phyloP scores from a whole-genome alignment of 2,329 filamentous ascomycete genomes.

The Neoscytalidium dimidiatum region DNA sequence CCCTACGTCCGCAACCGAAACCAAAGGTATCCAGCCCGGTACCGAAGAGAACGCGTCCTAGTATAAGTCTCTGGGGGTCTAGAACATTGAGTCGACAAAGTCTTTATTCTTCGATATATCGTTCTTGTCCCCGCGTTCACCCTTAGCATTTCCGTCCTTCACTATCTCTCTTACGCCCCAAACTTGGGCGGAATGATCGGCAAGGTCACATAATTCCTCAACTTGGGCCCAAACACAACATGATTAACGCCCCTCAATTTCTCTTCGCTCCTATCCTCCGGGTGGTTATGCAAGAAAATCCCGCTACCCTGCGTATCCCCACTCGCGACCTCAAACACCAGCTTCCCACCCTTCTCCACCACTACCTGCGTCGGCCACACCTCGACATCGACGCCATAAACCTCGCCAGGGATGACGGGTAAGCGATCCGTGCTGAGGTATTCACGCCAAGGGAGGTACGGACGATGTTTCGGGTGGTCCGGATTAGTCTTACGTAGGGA shows the following conservation, averaged over 20 bases:
- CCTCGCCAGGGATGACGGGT: conserved; percentile 55
- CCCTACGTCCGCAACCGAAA: too few relatives aligned
- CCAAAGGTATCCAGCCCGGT: too few relatives aligned
- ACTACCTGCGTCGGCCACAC: conserved; percentile 67
- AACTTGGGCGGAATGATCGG: conserved; percentile 53
- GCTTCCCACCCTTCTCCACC: conserved; percentile 51
- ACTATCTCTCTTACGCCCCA: background rate
- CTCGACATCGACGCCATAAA: conserved; percentile 64
- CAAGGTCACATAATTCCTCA: conserved; percentile 55
- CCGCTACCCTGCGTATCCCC: conserved; percentile 62
- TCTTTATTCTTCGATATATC: too few relatives aligned
- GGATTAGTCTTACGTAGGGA: conserved; percentile 57
- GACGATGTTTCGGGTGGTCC: conserved; percentile 53
- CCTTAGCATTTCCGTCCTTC: background rate
- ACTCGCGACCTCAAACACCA: conserved; percentile 57
- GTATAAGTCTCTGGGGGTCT: too few relatives aligned
- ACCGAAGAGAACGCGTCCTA: too few relatives aligned
- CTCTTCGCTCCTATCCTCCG: conserved; percentile 48
- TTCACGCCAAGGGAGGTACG: conserved; percentile 59
- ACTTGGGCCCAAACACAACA: conserved; percentile 53
- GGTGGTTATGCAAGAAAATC: conserved; percentile 56
- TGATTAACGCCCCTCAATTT: conserved; percentile 54
- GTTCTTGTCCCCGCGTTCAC: background rate
- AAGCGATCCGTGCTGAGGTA: conserved; percentile 60
- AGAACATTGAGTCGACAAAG: too few relatives aligned